phyloP scores from a whole-genome alignment of 495 filamentous ascomycete genomes.

The Penicillium antarcticum region DNA sequence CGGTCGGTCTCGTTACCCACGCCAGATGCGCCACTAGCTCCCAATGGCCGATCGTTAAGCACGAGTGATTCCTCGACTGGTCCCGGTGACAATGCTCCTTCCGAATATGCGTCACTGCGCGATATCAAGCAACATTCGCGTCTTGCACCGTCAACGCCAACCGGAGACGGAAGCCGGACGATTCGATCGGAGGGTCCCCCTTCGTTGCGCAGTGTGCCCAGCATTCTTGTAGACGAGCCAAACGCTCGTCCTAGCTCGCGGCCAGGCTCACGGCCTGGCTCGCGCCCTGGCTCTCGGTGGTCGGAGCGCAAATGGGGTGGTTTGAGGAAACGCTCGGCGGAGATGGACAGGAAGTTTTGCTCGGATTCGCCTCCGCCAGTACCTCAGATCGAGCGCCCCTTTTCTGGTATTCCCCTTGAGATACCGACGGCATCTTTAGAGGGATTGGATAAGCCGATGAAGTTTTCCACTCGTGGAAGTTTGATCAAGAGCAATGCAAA shows the following conservation, averaged over 20 bases:
- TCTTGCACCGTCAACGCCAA: conserved; percentile 6
- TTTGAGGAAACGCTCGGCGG: conserved; percentile 34
- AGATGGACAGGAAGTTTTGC: conserved; percentile 31
- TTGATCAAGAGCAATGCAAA: conserved; percentile 30
- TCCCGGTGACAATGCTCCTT: conserved; percentile 16
- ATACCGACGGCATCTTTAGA: conserved; percentile 55
- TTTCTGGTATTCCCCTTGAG: conserved; percentile 52
- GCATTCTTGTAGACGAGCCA: conserved; percentile 39
- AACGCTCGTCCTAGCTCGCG: conserved; percentile 36
- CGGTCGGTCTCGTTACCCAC: conserved; percentile 31
- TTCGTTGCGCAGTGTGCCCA: conserved; percentile 40
- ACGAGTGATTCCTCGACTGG: conserved; percentile 27
- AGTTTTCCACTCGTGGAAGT: conserved; percentile 58
- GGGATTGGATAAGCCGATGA: conserved; percentile 50
- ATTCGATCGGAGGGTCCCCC: conserved; percentile 18
- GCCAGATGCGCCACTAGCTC: conserved; percentile 22
- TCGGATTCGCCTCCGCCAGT: conserved; percentile 32
- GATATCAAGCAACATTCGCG: conserved; percentile 10
- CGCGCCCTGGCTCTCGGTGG: conserved; percentile 39
- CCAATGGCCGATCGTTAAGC: conserved; percentile 27
- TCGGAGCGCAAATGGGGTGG: conserved; percentile 45
- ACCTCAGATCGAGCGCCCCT: conserved; percentile 36
- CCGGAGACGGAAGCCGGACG: conserved; percentile 10
- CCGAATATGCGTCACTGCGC: conserved; percentile 10
- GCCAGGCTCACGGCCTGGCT: conserved; percentile 29